A percentile compares a stretch with the other conserved stretches of the same genome.
These are phyloP conservation scores for Termitomyces sp. DNA, from an alignment of 768 basidiomycete genomes.

Conservation along the genomic window DNA sequence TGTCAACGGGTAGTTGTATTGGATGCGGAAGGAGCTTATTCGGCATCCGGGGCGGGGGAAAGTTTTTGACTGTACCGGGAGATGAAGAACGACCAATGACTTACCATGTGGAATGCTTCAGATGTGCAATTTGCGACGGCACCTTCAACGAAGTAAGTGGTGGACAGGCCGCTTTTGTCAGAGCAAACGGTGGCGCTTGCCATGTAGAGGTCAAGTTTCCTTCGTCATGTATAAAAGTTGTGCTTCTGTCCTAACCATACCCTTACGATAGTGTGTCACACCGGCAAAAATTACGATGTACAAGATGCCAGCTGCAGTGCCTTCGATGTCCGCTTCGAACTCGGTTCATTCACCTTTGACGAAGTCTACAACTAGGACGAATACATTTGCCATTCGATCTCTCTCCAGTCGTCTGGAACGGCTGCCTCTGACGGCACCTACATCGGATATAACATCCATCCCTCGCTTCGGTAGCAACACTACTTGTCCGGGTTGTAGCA, in stretches of 20 bases:
- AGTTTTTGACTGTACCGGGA: slow-evolving; percentile 69
- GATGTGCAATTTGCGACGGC: slow-evolving; percentile 60
- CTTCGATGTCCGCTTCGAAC: slow-evolving; percentile 7
- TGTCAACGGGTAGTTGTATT: slow-evolving; percentile 45
- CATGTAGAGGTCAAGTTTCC: slow-evolving; percentile 48
- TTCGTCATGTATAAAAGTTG: background rate
- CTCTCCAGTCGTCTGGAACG: slow-evolving; percentile 36
- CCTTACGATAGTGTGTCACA: slow-evolving; percentile 34
- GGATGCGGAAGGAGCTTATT: slow-evolving; percentile 59
- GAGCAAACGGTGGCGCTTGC: slow-evolving; percentile 57
- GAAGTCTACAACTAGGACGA: slow-evolving; percentile 2
- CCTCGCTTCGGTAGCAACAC: slow-evolving; percentile 56
- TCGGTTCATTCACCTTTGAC: slow-evolving; percentile 5
- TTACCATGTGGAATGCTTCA: slow-evolving; percentile 76
- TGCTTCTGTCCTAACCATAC: background rate
- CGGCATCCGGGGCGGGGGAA: slow-evolving; percentile 48
- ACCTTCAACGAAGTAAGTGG: slow-evolving; percentile 55
- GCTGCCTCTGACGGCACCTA: slow-evolving; percentile 29
- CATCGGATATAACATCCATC: slow-evolving; percentile 21
- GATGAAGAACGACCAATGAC: slow-evolving; percentile 44
- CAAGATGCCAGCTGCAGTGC: slow-evolving; percentile 22
- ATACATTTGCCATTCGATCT: slow-evolving; percentile 16
- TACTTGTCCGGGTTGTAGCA: slow-evolving; percentile 72
- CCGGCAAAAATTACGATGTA: slow-evolving; percentile 35
- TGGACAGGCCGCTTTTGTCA: slow-evolving; percentile 69